Percentiles rank a stretch among this genome's conserved stretches.
phyloP scores from a whole-genome alignment of 306 rosid species.

The Medicago truncatula region MtrunA17r5.0-ANR NC_053046.1:5207001-5207500 shows the following conservation, averaged over 20 bases:
- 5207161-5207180: constrained; percentile 33
- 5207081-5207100: background rate
- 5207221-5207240: background rate
- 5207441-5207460: constrained; percentile 13
- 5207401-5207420: background rate
- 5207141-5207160: constrained; percentile 25
- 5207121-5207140: constrained; percentile 33
- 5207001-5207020: background rate
- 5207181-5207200: constrained; percentile 48
- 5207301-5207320: background rate
- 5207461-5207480: background rate
- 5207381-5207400: background rate
- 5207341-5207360: background rate
- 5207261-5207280: constrained; percentile 15
- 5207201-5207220: constrained; percentile 24
- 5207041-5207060: background rate
- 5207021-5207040: background rate
- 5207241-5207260: constrained; percentile 3
- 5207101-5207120: constrained; percentile 12
- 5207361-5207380: background rate
- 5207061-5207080: background rate
- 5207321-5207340: constrained; percentile 1
- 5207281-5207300: background rate
- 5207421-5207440: background rate
- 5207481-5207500: background rate